A percentile compares a stretch with the other conserved stretches of the same genome.
Evolutionary conservation across 306 rosid species (phyloP).

Genomic region (Acacia crassicarpa): DNA sequence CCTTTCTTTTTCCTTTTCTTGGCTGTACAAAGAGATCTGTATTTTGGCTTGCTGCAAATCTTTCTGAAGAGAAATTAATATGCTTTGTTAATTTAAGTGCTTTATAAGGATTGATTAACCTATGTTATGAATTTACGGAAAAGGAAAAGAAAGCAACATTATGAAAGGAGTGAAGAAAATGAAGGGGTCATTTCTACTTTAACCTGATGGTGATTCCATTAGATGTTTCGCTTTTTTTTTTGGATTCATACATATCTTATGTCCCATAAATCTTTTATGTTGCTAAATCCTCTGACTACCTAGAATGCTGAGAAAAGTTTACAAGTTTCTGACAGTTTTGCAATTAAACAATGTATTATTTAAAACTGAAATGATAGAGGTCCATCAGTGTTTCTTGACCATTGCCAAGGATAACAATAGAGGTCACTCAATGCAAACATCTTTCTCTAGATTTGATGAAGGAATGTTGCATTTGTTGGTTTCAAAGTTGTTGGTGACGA

Average conservation of each 20-base stretch:
- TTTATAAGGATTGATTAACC: background rate
- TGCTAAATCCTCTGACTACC: background rate
- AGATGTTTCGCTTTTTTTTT: background rate
- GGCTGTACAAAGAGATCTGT: background rate
- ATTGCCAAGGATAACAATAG: background rate
- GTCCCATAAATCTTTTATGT: background rate
- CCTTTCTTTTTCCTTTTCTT: background rate
- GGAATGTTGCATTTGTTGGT: background rate
- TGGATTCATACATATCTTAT: background rate
- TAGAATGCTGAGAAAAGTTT: background rate
- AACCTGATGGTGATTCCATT: background rate
- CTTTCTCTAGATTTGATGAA: background rate
- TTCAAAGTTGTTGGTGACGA: background rate
- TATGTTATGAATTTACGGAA: background rate
- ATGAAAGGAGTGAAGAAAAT: slow-evolving; percentile 9
- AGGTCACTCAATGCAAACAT: background rate
- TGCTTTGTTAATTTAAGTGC: background rate
- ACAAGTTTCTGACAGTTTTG: background rate
- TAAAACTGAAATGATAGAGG: background rate
- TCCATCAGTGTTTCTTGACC: background rate
- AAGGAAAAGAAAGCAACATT: background rate
- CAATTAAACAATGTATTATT: background rate
- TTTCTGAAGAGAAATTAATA: background rate
- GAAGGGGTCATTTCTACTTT: background rate
- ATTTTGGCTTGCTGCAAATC: background rate